Conservation (phyloP, 2,329 filamentous ascomycete species). For the Nemania serpens region DNA sequence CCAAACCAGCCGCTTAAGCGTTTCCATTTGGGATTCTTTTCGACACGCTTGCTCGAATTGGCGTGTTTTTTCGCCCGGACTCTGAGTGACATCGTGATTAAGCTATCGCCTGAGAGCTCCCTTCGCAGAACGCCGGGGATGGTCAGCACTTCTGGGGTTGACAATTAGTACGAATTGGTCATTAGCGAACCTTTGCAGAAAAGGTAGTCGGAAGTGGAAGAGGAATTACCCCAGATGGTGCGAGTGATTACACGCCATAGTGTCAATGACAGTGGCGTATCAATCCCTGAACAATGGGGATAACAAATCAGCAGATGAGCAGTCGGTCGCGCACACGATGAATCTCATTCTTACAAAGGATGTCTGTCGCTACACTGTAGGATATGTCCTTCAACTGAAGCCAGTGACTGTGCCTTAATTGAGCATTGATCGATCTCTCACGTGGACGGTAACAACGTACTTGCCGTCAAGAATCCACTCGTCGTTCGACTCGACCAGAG, state of each 20-base stretch:
- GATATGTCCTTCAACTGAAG: background rate
- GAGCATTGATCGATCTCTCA: background rate
- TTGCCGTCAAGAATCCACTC: constrained; percentile 6
- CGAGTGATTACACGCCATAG: constrained; percentile 5
- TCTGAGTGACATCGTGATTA: constrained; percentile 2
- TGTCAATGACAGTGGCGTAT: background rate
- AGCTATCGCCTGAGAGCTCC: background rate
- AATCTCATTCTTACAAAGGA: background rate
- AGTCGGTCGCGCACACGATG: background rate
- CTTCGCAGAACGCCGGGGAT: background rate
- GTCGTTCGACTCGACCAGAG: constrained; percentile 2
- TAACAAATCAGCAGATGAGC: background rate
- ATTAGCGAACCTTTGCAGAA: background rate
- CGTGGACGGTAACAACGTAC: background rate
- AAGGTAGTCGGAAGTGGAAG: background rate
- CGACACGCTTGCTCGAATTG: background rate
- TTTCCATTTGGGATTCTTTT: background rate
- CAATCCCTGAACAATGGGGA: background rate
- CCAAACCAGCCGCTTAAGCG: constrained; percentile 6
- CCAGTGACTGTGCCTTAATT: background rate
- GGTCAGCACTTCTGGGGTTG: background rate
- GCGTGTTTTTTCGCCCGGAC: background rate
- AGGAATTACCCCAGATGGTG: constrained; percentile 4
- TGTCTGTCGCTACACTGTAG: constrained; percentile 1
- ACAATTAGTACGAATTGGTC: too few species aligned